Conservation (phyloP, 805 yeast genomes). For the Teunomyces atbi region DNA sequence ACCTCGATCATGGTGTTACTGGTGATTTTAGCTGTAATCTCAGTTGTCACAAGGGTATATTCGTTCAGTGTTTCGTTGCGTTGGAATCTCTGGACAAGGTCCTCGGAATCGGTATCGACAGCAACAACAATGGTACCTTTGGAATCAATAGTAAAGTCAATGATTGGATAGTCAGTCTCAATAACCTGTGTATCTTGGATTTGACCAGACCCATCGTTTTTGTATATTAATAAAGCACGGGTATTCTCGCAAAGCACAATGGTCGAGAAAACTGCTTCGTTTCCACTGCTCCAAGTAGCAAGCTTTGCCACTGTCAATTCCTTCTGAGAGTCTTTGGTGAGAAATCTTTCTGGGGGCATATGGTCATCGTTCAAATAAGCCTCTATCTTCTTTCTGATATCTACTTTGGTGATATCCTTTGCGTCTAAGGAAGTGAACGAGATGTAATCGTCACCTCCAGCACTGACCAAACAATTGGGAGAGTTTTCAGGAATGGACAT, state of each 20-base stretch:
- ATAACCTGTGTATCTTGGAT: conserved; percentile 32
- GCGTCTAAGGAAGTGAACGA: conserved; percentile 21
- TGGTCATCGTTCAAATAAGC: conserved; percentile 54
- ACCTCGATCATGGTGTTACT: conserved; percentile 31
- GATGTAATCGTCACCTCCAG: conserved; percentile 85
- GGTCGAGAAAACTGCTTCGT: conserved; percentile 22
- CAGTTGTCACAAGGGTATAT: conserved; percentile 7
- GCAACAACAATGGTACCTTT: conserved; percentile 25
- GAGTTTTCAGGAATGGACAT: conserved; percentile 56
- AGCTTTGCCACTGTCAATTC: conserved; percentile 56
- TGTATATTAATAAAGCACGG: conserved; percentile 40
- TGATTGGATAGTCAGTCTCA: conserved; percentile 20
- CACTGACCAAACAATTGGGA: conserved; percentile 60
- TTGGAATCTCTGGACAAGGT: conserved; percentile 17
- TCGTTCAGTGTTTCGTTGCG: conserved; percentile 16
- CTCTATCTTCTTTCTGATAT: conserved; percentile 40
- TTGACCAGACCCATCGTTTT: conserved; percentile 22
- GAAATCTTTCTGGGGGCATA: conserved; percentile 62
- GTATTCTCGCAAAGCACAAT: conserved; percentile 55
- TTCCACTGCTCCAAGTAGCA: conserved; percentile 23
- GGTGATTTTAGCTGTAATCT: conserved; percentile 22
- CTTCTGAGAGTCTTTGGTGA: conserved; percentile 46
- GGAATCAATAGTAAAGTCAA: conserved; percentile 26
- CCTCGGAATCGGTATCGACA: conserved; percentile 28
- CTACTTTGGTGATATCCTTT: conserved; percentile 41